Percentiles rank a stretch among this genome's conserved stretches.
phyloP scores from a whole-genome alignment of 495 filamentous ascomycete species.

The Penicillium flavigenum region DNA sequence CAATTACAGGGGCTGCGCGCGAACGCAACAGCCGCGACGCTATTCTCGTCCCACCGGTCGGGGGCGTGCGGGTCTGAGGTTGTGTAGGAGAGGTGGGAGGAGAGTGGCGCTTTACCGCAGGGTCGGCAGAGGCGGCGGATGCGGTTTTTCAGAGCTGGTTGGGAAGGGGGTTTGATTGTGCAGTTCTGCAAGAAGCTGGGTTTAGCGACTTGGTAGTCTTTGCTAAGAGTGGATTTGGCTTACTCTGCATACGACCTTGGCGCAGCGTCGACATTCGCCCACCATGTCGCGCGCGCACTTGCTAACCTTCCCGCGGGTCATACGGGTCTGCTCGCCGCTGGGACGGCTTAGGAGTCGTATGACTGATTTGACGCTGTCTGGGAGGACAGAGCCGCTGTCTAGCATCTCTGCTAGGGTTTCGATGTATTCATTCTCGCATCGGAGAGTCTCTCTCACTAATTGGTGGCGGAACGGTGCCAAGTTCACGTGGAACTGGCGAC shows the following conservation, averaged over 20 bases:
- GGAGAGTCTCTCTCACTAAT: constrained; percentile 70
- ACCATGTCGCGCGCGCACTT: constrained; percentile 85
- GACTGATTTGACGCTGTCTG: constrained; percentile 40
- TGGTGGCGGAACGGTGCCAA: constrained; percentile 72
- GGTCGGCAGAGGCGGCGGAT: constrained; percentile 75
- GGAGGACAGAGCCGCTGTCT: constrained; percentile 32
- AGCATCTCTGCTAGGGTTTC: constrained; percentile 43
- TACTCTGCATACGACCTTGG: constrained; percentile 75
- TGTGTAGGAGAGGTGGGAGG: constrained; percentile 27
- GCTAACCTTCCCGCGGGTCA: constrained; percentile 64
- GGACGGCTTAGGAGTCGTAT: constrained; percentile 36
- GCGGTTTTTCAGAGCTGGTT: constrained; percentile 59
- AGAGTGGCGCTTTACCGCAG: constrained; percentile 66
- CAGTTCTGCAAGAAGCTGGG: constrained; percentile 65
- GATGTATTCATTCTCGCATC: constrained; percentile 69
- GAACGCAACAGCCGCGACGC: constrained; percentile 38
- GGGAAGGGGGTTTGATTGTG: constrained; percentile 70
- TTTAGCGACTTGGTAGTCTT: not conserved
- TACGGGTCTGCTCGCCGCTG: constrained; percentile 34
- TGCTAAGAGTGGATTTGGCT: not conserved
- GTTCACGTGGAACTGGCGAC: constrained; percentile 72
- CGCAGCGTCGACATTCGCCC: constrained; percentile 73
- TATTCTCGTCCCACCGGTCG: not conserved
- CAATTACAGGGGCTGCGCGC: constrained; percentile 68
- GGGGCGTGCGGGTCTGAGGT: constrained; percentile 3